Conservation (phyloP, 2,329 filamentous ascomycete species). For the Paraphaeosphaeria sporulosa region DNA sequence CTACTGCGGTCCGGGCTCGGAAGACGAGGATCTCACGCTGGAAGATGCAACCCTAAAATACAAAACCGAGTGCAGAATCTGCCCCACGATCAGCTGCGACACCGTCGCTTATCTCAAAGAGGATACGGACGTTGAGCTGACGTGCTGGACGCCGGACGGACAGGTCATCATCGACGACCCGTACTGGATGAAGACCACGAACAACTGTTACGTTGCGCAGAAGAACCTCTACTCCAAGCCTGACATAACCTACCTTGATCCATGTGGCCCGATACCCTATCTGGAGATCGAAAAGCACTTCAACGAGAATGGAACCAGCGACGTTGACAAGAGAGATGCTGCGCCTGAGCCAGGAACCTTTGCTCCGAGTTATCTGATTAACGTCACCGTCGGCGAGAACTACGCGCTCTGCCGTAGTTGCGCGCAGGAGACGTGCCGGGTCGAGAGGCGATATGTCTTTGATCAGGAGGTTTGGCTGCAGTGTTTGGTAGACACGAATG, state of each 20-base stretch:
- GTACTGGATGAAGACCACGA: conserved; percentile 41
- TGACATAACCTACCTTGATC: conserved; percentile 33
- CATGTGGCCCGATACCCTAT: conserved; percentile 38
- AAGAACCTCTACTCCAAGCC: conserved; percentile 35
- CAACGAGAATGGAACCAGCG: conserved; percentile 32
- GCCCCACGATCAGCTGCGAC: conserved; percentile 32
- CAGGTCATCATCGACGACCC: conserved; percentile 38
- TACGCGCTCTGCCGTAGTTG: conserved; percentile 34
- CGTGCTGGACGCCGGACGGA: conserved; percentile 37
- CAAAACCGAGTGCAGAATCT: conserved; percentile 40
- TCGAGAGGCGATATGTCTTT: conserved; percentile 29
- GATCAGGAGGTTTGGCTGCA: conserved; percentile 37
- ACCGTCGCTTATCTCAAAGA: conserved; percentile 31
- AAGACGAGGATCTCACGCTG: conserved; percentile 33
- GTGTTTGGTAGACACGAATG: conserved; percentile 27
- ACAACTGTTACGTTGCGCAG: conserved; percentile 41
- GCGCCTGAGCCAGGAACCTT: conserved; percentile 2
- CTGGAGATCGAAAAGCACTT: conserved; percentile 31
- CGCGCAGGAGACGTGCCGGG: conserved; percentile 22
- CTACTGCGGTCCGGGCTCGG: conserved; percentile 37
- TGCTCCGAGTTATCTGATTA: conserved; percentile 32
- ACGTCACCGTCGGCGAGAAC: conserved; percentile 40
- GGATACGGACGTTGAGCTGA: conserved; percentile 37
- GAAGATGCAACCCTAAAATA: conserved; percentile 34
- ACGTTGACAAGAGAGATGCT: background rate